Evolutionary conservation across 177 flowering plant species (phyloP).

Genomic region (Vitis hybrid): DNA sequence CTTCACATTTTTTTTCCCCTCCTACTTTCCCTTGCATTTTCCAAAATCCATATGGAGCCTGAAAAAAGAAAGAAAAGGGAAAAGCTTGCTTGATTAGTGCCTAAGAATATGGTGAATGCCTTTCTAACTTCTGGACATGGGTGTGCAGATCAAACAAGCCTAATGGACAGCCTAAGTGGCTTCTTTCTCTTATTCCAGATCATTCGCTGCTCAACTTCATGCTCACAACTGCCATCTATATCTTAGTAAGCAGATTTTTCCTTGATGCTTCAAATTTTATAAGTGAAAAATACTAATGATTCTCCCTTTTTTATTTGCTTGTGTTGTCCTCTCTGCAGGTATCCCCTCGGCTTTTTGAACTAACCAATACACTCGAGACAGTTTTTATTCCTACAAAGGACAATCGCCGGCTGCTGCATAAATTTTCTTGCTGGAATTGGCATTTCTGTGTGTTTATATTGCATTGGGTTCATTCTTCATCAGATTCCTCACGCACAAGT

Average conservation of each 20-base stretch:
- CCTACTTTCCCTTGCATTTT: too few relatives aligned
- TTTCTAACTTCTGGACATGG: conserved; percentile 1
- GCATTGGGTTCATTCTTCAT: conserved; percentile 60
- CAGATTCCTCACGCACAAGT: conserved; percentile 53
- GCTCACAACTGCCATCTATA: conserved; percentile 83
- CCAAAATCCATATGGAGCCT: too few relatives aligned
- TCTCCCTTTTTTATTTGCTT: neutral
- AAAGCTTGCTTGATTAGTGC: too few relatives aligned
- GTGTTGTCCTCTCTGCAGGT: conserved; percentile 42
- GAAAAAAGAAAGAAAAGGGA: too few relatives aligned
- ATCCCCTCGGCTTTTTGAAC: conserved; percentile 75
- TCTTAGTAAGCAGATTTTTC: conserved; percentile 48
- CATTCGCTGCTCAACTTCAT: conserved; percentile 87
- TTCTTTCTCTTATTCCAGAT: conserved; percentile 78
- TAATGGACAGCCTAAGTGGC: conserved; percentile 97
- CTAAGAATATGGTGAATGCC: neutral
- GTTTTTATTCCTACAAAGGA: conserved; percentile 80
- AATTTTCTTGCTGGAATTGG: conserved; percentile 64
- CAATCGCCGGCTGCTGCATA: conserved; percentile 47
- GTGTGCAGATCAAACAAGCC: conserved; percentile 73
- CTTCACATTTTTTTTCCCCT: too few relatives aligned
- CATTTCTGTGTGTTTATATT: conserved; percentile 55
- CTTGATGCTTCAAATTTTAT: neutral
- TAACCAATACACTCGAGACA: conserved; percentile 73
- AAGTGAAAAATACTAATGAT: neutral